These are phyloP conservation scores for Lathyrus oleraceus DNA, from an alignment of 306 rosid genomes.

Conservation along the genomic window DNA sequence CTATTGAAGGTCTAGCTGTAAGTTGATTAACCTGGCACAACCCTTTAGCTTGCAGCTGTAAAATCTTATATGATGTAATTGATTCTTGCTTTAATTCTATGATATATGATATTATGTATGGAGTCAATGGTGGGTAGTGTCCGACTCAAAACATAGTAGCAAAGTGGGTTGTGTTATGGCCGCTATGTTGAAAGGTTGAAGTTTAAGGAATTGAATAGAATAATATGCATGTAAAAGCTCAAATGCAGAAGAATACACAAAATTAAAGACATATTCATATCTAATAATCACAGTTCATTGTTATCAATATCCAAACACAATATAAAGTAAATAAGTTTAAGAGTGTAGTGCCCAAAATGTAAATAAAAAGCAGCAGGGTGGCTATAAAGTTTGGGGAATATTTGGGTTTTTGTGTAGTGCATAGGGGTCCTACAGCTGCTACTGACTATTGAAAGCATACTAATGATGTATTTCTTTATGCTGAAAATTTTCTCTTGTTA, in stretches of 20 bases:
- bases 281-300: background rate
- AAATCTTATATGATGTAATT: constrained; percentile 16
- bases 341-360: background rate
- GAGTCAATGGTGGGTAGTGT: background rate
- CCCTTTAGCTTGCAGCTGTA: constrained; percentile 10
- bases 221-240: background rate
- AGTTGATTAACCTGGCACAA: constrained; percentile 43
- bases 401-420: background rate
- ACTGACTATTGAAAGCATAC: background rate
- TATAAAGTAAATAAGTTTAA: background rate
- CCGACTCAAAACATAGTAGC: background rate
- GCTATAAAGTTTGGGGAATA: background rate
- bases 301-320: background rate
- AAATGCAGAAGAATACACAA: background rate
- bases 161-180: background rate
- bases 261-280: background rate
- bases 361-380: background rate
- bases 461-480: background rate
- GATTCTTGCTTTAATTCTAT: constrained; percentile 26
- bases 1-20: constrained; percentile 93
- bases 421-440: background rate
- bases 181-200: background rate
- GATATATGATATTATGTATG: constrained; percentile 1
- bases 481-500: background rate
- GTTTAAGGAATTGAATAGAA: background rate